Base-by-base conservation (phyloP, 164 flowering plant species). In the grape (Vitis vinifera) region DNA sequence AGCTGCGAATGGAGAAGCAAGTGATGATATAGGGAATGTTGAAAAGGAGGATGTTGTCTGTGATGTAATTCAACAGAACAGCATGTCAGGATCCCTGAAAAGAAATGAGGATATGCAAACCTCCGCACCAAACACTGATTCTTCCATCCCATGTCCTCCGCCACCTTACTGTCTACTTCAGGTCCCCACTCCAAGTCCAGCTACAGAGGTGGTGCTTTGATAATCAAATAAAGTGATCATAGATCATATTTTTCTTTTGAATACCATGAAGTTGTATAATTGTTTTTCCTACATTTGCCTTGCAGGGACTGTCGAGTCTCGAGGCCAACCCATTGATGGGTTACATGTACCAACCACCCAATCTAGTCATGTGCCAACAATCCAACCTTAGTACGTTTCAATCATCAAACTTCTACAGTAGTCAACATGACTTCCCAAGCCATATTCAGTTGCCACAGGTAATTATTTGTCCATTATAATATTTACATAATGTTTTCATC, bases 401-500 rank as follows among this genome's bases (percentile, higher is more conserved):
- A 57, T 73, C 71, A 4, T 59, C 76, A 51, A 68, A 62, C 52
- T 71, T 68, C 64, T 80, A 48, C 59, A 14, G 76, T 51, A 75
- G 57, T 56, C 79, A 79, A 9, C 77, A 73, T 13, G 71, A 64
- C 31, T 73, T 73, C 50, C 68, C 79, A 23, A 16, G 62, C 66
- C 80, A 77, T 30, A 63, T 76, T 53, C 83, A 68, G 14, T 75
- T 77, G 13, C 63, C 77, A 10, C 80, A 77, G 72, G 83, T 80
- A 74, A 51, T 51, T 60, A 65, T 62, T 55, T 31, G 17, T 31
- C 23, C 15, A 15, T 23, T 12, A 13, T 4, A 37, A 13, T 15
- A 11, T 63, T 23, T 51, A 62, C 12, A 1, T 51, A 30, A 13
- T 55, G 11, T 1, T 55, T 37, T 23, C 27, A 23, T 23, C 27